A percentile compares a stretch with the other conserved stretches of the same genome.
Conservation (phyloP, 345 rosid species). For the Physaria fendleri region DNA sequence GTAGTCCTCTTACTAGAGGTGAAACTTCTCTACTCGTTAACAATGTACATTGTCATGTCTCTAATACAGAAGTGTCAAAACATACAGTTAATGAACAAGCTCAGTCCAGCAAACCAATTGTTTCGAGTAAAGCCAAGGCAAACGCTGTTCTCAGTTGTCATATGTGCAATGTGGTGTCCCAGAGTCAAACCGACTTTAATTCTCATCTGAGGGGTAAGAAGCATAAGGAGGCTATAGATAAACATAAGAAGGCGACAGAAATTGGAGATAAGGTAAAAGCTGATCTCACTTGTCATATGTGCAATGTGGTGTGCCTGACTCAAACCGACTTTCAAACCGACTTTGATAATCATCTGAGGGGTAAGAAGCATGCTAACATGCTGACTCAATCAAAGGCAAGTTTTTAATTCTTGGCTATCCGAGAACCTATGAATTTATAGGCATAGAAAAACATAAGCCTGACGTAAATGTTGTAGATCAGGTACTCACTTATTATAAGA, state of each 20-base stretch:
- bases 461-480: not conserved
- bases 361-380: not conserved
- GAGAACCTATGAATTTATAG: not conserved
- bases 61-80: conserved; percentile 8
- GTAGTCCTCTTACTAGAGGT: conserved; percentile 47
- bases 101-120: conserved; percentile 31
- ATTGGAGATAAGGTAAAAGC: not conserved
- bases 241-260: not conserved
- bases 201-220: conserved; percentile 27
- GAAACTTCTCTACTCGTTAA: conserved; percentile 33
- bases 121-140: too few relatives aligned
- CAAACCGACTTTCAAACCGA: not conserved
- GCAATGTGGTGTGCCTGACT: conserved; percentile 5
- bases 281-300: not conserved
- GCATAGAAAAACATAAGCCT: not conserved
- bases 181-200: too few relatives aligned
- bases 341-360: conserved; percentile 7
- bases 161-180: too few relatives aligned
- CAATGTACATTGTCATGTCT: conserved; percentile 22
- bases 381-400: not conserved
- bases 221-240: too few relatives aligned
- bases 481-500: not conserved
- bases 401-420: not conserved
- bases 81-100: conserved; percentile 28
- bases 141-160: too few relatives aligned